phyloP scores from a whole-genome alignment of 345 rosid genomes.

The Hibiscus trionum region DNA sequence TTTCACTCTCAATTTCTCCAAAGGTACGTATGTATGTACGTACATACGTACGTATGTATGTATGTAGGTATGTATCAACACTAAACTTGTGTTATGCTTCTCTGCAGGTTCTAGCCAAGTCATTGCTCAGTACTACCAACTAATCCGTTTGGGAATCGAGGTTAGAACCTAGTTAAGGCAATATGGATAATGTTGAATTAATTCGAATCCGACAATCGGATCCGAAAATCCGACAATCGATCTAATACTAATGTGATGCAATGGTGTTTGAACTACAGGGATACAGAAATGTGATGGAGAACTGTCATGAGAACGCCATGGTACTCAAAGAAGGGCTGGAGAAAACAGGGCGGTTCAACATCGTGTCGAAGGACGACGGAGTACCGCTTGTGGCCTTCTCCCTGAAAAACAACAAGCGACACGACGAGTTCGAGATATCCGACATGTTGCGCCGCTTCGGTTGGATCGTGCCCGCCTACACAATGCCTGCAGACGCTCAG shows the following conservation, averaged over 20 bases:
- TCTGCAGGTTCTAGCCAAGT: constrained; percentile 63
- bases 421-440: constrained; percentile 71
- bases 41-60: neutral
- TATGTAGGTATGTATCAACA: neutral
- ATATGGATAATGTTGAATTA: too few species aligned
- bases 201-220: too few species aligned
- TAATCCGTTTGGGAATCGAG: constrained; percentile 82
- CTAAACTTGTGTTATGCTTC: neutral
- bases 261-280: constrained; percentile 34
- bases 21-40: constrained; percentile 21
- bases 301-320: constrained; percentile 63
- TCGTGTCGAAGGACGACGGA: constrained; percentile 76
- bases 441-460: constrained; percentile 81
- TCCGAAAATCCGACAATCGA: too few species aligned
- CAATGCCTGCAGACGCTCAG: constrained; percentile 87
- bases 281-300: constrained; percentile 85
- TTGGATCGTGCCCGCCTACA: constrained; percentile 90
- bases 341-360: constrained; percentile 61
- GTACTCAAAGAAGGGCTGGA: constrained; percentile 71
- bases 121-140: constrained; percentile 86
- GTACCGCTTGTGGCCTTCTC: constrained; percentile 92
- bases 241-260: neutral
- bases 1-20: constrained; percentile 93
- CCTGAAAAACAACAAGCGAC: constrained; percentile 55
- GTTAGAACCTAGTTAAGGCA: neutral